phyloP scores from a whole-genome alignment of 768 basidiomycete genomes.

The Trametes elegans region DNA sequence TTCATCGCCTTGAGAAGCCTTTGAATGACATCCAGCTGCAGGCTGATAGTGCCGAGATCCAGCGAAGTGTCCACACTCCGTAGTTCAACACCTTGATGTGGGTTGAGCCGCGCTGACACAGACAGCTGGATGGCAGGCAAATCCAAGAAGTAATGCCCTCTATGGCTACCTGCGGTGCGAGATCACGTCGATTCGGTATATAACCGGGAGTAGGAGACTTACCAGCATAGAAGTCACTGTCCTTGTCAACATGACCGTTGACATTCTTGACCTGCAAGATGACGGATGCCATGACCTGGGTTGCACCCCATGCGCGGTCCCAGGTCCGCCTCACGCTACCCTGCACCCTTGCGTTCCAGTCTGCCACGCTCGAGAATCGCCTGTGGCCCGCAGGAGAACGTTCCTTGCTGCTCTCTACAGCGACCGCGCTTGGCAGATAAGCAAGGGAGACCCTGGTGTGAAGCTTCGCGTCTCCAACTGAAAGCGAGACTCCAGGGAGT shows the following conservation, averaged over 20 bases:
- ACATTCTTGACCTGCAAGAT: conserved; percentile 49
- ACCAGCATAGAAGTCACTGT: conserved; percentile 13
- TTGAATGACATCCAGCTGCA: conserved; percentile 45
- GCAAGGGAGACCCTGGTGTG: conserved; percentile 55
- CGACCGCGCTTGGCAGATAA: conserved; percentile 41
- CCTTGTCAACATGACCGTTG: conserved; percentile 30
- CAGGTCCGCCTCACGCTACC: conserved; percentile 63
- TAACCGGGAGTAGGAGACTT: not conserved
- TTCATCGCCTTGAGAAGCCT: conserved; percentile 25
- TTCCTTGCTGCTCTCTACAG: conserved; percentile 16
- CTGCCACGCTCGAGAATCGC: conserved; percentile 47
- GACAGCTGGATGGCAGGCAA: conserved; percentile 46
- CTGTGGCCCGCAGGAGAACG: conserved; percentile 14
- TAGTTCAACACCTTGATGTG: conserved; percentile 53
- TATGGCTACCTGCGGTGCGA: conserved; percentile 5
- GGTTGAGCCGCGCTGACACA: conserved; percentile 56
- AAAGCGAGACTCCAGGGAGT: conserved; percentile 51
- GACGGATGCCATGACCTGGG: conserved; percentile 54
- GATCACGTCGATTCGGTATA: not conserved
- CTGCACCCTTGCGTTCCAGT: conserved; percentile 62
- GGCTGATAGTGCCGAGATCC: conserved; percentile 43
- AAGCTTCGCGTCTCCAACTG: conserved; percentile 48
- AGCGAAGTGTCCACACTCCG: conserved; percentile 50
- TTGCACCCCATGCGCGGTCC: conserved; percentile 66
- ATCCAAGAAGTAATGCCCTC: conserved; percentile 37